A percentile compares a stretch with the other conserved stretches of the same genome.
These are phyloP conservation scores for Colletotrichum tanaceti DNA, from an alignment of 2,329 filamentous ascomycete species.

Conservation along the genomic window DNA sequence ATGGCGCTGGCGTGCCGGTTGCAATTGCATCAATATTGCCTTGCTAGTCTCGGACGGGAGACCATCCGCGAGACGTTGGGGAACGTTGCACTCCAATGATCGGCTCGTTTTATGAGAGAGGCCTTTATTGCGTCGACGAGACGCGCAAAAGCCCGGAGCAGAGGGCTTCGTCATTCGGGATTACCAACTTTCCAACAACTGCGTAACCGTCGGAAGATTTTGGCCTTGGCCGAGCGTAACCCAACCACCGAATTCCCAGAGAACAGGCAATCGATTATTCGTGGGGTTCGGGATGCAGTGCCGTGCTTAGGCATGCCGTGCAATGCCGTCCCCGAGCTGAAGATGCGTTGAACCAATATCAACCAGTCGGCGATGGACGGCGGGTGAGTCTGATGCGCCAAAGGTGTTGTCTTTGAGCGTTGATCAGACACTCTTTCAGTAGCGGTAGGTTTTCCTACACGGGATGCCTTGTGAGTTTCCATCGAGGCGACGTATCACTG, in stretches of 20 bases:
- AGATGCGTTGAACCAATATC: slow-evolving; percentile 21
- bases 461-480: not conserved
- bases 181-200: slow-evolving; percentile 6
- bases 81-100: slow-evolving; percentile 20
- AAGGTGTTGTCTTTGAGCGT: too few relatives aligned
- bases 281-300: slow-evolving; percentile 22
- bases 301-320: slow-evolving; percentile 23
- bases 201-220: not conserved
- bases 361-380: not conserved
- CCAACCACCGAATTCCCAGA: slow-evolving; percentile 18
- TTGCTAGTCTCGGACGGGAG: slow-evolving; percentile 7
- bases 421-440: too few relatives aligned
- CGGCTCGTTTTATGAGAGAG: slow-evolving; percentile 9
- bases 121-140: not conserved
- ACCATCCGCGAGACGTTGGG: slow-evolving; percentile 1
- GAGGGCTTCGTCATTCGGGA: slow-evolving; percentile 19
- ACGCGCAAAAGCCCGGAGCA: not conserved
- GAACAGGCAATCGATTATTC: not conserved
- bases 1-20: slow-evolving; percentile 1
- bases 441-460: too few relatives aligned
- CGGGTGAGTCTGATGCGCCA: too few relatives aligned
- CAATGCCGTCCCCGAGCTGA: slow-evolving; percentile 17
- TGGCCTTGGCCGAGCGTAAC: slow-evolving; percentile 28
- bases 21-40: not conserved
- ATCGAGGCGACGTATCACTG: slow-evolving; percentile 24